phyloP scores from a whole-genome alignment of 1,284 basidiomycete genomes.

The Sanguinoderma infundibulare region DNA sequence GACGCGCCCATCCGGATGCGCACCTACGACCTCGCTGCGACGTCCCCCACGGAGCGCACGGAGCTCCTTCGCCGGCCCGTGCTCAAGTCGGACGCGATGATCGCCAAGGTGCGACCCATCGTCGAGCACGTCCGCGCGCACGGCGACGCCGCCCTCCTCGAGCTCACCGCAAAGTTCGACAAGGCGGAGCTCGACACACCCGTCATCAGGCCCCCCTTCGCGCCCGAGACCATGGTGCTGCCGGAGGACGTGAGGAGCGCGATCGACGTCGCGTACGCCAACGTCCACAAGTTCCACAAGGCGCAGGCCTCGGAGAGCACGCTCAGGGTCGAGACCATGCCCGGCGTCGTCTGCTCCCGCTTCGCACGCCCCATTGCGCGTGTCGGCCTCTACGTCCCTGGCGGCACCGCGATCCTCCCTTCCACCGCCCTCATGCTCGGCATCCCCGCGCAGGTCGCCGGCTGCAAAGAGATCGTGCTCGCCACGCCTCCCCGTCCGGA shows the following conservation, averaged over 20 bases:
- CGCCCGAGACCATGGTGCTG: constrained; percentile 62
- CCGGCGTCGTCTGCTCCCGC: constrained; percentile 93
- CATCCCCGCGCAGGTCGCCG: constrained; percentile 96
- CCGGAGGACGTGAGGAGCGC: constrained; percentile 74
- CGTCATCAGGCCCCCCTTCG: constrained; percentile 70
- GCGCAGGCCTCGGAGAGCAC: constrained; percentile 78
- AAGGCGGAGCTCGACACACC: constrained; percentile 69
- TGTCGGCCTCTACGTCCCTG: constrained; percentile 97
- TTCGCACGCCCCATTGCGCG: constrained; percentile 94
- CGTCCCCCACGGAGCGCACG: constrained; percentile 60
- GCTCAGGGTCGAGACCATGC: constrained; percentile 95
- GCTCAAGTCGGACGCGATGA: constrained; percentile 93
- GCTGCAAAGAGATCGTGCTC: constrained; percentile 91
- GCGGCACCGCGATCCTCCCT: constrained; percentile 95
- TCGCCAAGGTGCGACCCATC: constrained; percentile 94
- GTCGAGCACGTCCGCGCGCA: constrained; percentile 85
- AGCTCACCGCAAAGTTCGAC: constrained; percentile 95
- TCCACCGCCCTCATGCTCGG: constrained; percentile 99
- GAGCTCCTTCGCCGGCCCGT: constrained; percentile 89
- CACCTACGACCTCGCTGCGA: constrained; percentile 62
- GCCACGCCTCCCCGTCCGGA: constrained; percentile 94
- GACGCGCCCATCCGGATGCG: constrained; percentile 75
- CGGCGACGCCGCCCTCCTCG: constrained; percentile 89
- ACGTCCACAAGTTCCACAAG: constrained; percentile 90
- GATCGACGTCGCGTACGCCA: constrained; percentile 92